A percentile compares a stretch with the other conserved stretches of the same genome.
phyloP scores from a whole-genome alignment of 139 green algal genomes.

The Chlamydomonas sphaeroides region DNA sequence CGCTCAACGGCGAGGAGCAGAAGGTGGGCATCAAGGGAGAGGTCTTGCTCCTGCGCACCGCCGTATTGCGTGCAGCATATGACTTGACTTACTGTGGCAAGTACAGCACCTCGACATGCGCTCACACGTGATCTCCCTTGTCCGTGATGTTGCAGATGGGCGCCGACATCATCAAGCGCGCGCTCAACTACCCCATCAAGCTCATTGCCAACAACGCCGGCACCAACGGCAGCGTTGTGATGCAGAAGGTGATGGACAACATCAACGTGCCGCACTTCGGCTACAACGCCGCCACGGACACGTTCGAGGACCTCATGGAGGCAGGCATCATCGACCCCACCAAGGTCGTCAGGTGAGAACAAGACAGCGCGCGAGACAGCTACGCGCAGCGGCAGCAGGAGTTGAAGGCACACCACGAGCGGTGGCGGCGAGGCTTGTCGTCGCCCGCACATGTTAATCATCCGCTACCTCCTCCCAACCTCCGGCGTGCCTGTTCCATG shows the following conservation, averaged over 20 bases:
- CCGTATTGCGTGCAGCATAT: too few species aligned
- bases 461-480: background rate
- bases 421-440: too few species aligned
- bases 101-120: too few species aligned
- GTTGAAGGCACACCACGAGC: too few species aligned
- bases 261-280: slow-evolving; percentile 62
- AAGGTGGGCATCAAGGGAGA: too few species aligned
- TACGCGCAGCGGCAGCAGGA: too few species aligned
- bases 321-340: slow-evolving; percentile 99
- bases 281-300: slow-evolving; percentile 94
- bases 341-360: slow-evolving; percentile 77
- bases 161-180: slow-evolving; percentile 96
- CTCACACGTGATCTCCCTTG: background rate
- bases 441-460: too few species aligned
- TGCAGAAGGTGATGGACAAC: slow-evolving; percentile 82
- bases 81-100: too few species aligned
- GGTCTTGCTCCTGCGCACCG: too few species aligned
- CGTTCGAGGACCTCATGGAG: slow-evolving; percentile 95
- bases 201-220: slow-evolving; percentile 98
- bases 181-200: slow-evolving; percentile 92
- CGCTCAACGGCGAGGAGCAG: slow-evolving; percentile 83
- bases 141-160: too few species aligned
- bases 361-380: too few species aligned
- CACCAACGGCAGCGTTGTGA: slow-evolving; percentile 96
- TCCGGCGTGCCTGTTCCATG: too few species aligned